Conservation (phyloP, 306 rosid genomes). For the Prunus campanulata region DNA sequence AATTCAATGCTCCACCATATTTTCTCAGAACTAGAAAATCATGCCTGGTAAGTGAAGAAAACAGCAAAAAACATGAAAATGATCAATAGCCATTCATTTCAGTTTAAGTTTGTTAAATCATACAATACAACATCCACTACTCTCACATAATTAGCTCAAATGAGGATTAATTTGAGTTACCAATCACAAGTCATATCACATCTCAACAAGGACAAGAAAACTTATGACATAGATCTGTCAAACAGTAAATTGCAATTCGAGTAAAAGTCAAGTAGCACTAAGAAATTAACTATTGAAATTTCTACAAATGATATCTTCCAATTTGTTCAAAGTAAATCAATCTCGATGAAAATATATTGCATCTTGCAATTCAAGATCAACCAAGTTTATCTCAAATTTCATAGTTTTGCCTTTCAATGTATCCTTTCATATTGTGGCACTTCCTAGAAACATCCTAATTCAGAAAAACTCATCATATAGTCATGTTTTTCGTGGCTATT, state of each 20-base stretch:
- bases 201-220: neutral
- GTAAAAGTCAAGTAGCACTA: neutral
- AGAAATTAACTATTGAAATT: neutral
- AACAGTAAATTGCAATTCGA: neutral
- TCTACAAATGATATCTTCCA: neutral
- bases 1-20: neutral
- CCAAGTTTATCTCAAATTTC: neutral
- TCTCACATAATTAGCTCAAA: neutral
- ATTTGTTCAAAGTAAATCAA: neutral
- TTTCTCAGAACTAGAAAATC: neutral
- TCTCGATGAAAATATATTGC: neutral
- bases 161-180: neutral
- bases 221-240: neutral
- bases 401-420: too few relatives aligned
- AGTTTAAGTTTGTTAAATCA: neutral
- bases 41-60: neutral
- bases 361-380: neutral
- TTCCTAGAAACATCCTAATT: neutral
- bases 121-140: neutral
- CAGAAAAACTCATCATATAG: neutral
- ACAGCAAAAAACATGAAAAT: neutral
- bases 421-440: neutral
- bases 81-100: neutral
- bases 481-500: neutral
- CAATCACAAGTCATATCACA: neutral